Conservation (phyloP, 2,329 filamentous ascomycete genomes). For the Colletotrichum sp. region DNA sequence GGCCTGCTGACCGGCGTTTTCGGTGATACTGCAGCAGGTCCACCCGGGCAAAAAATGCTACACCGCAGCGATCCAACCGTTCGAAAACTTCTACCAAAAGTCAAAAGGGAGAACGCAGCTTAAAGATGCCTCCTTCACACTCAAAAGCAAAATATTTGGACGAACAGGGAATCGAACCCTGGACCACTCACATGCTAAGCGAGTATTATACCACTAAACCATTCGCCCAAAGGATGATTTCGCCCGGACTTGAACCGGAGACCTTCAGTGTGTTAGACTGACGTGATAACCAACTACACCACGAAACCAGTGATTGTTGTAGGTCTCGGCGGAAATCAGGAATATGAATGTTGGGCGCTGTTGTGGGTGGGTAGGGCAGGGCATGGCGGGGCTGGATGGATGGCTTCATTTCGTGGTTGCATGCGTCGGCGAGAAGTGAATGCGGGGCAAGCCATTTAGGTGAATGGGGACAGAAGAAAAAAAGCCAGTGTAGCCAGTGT, state of each 20-base stretch:
- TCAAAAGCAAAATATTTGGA: background rate
- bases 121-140: fast-evolving
- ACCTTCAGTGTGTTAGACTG: conserved; percentile 43
- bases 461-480: background rate
- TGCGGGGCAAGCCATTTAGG: background rate
- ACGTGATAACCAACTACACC: conserved; percentile 53
- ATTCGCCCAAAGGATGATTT: conserved; percentile 14
- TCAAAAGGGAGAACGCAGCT: background rate
- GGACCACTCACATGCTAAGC: conserved; percentile 23
- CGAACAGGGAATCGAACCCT: conserved; percentile 22
- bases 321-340: background rate
- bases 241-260: conserved; percentile 23
- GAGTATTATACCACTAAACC: conserved; percentile 24
- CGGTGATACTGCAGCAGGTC: background rate
- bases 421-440: background rate
- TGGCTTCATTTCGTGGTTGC: background rate
- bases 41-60: background rate
- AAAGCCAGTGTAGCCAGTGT: background rate
- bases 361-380: background rate
- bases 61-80: fast-evolving
- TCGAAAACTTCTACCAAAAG: background rate
- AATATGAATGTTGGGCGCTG: fast-evolving
- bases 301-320: conserved; percentile 18
- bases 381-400: background rate
- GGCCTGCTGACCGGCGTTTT: background rate